A percentile compares a stretch with the other conserved stretches of the same genome.
These are phyloP conservation scores for Symmetrospora coprosmae DNA, from an alignment of 768 basidiomycete genomes.

Conservation along the genomic window DNA sequence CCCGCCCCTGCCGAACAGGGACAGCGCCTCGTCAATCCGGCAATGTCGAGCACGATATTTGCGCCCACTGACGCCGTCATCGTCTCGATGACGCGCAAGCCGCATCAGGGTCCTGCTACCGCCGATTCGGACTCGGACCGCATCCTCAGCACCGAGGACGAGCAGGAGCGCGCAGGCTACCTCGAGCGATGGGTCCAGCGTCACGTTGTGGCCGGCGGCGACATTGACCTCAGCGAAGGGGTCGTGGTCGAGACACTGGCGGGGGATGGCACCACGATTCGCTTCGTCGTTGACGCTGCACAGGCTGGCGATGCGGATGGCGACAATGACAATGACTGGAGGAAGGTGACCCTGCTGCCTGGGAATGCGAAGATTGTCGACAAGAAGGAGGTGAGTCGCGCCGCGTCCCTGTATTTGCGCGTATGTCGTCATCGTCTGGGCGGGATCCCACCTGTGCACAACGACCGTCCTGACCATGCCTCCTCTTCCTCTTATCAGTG, in stretches of 20 bases:
- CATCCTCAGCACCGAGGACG: background rate
- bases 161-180: background rate
- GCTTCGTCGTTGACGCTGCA: background rate
- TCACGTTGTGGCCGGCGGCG: slow-evolving; percentile 2
- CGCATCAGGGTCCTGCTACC: slow-evolving; percentile 1
- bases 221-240: background rate
- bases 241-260: background rate
- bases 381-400: slow-evolving; percentile 3
- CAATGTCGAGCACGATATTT: slow-evolving; percentile 2
- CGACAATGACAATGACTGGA: background rate
- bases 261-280: background rate
- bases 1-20: too few relatives aligned
- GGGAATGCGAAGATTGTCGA: background rate
- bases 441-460: too few relatives aligned
- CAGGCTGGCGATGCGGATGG: background rate
- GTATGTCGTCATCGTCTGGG: too few relatives aligned
- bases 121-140: background rate
- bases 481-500: too few relatives aligned
- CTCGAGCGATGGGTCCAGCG: background rate
- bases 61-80: slow-evolving; percentile 3
- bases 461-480: too few relatives aligned
- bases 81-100: background rate
- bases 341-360: background rate
- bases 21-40: background rate
- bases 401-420: too few relatives aligned